Evolutionary conservation across 2,329 filamentous ascomycete genomes (phyloP), one percentile per base, ranked within the genome.

Genomic region (Davidsoniella australis): DNA sequence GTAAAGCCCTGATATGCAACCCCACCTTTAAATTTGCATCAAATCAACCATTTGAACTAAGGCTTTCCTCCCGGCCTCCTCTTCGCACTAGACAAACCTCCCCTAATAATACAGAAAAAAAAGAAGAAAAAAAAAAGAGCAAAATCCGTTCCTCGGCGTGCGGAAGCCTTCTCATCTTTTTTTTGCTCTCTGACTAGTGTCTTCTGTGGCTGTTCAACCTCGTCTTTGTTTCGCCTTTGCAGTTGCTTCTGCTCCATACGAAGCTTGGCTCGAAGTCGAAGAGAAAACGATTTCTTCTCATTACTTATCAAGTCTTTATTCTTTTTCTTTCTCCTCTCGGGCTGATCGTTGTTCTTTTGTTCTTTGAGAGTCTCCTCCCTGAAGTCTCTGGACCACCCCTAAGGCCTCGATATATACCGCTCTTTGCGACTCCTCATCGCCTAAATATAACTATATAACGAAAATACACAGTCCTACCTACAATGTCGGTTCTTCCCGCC

Each of bases 401-500:
- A 33, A 33, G 29, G 29, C 29, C 29, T 33, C 29, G 29, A 33
- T 33, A 33, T 41, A 16, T 10, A 41, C 39, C 39, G 8, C 39
- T 41, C 14, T 41, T 17, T n/a, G n/a, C 39, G 39, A 9, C 8
- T 41, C 39, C 8, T 33, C 29, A 33, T 33, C 29, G 29, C 29
- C 29, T 33, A 33, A 12, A 44, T 24, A 16, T 4, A 12, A 9
- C 29, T 3, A 33, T 33, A 44, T 24, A 16, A 23, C 44, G 20
- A 23, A 33, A 7, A n/a, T 29, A 17, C 17, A n/a, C 41, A 18
- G 24, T 41, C 41, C 12, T n/a, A 44, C n/a, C 17, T 39, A 46
- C 29, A 56, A 91, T 94, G 86, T 94, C 89, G 64, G 68, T 94
- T 57, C 78, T 96, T 41, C 80, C 87, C 56, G 71, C 82, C 57